Conservation (phyloP, 345 rosid species). For the Excoecaria agallocha region DNA sequence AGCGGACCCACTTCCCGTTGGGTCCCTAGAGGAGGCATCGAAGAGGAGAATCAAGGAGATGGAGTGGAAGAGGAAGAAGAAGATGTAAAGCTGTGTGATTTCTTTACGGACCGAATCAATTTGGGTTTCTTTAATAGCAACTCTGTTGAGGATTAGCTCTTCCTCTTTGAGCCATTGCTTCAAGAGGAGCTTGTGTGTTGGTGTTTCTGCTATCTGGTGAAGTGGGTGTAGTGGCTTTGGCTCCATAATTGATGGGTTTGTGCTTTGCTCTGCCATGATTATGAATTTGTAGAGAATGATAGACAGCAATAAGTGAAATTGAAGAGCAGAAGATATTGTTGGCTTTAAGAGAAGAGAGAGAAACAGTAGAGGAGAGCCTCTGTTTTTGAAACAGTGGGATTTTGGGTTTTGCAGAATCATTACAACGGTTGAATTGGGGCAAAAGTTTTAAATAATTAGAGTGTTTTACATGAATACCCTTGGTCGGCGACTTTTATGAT, state of each 20-base stretch:
- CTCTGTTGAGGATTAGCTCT: constrained; percentile 71
- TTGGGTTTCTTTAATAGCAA: constrained; percentile 75
- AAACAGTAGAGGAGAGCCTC: background rate
- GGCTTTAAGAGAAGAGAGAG: constrained; percentile 10
- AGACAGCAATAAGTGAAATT: background rate
- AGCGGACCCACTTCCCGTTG: constrained; percentile 10
- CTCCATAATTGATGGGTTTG: constrained; percentile 47
- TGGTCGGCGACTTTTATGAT: background rate
- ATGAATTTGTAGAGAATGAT: constrained; percentile 1
- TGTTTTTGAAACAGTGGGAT: constrained; percentile 15
- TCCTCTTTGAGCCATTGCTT: constrained; percentile 97
- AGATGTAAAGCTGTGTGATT: constrained; percentile 71
- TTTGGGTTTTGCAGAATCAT: background rate
- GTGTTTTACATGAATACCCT: constrained; percentile 7
- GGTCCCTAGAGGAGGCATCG: constrained; percentile 43
- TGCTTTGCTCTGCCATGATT: constrained; percentile 49
- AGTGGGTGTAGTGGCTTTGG: constrained; percentile 65
- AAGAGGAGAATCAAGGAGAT: constrained; percentile 71
- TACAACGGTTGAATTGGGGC: constrained; percentile 30
- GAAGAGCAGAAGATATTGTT: background rate
- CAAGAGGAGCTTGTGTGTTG: constrained; percentile 87
- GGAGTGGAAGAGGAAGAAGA: constrained; percentile 92
- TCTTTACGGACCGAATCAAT: constrained; percentile 69
- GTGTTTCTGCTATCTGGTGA: constrained; percentile 84
- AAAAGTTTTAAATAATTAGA: background rate